Evolutionary conservation across 1,284 basidiomycete species (phyloP).

Genomic region (Ceratobasidium sp.): DNA sequence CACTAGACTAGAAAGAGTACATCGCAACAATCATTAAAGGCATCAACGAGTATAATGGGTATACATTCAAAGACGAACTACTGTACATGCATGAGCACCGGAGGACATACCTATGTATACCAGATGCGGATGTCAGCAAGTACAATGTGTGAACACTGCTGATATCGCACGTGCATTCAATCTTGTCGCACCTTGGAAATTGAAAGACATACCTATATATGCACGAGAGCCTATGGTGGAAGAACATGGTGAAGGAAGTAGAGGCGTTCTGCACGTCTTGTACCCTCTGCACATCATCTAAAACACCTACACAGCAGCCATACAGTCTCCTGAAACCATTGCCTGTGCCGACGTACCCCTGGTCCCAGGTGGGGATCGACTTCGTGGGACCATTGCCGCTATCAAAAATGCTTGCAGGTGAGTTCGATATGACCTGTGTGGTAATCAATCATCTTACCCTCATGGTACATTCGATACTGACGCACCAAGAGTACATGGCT

Average conservation of each 20-base stretch:
- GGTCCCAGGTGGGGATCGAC: slow-evolving; percentile 52
- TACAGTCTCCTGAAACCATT: slow-evolving; percentile 44
- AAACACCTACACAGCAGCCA: slow-evolving; percentile 32
- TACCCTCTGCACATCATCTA: slow-evolving; percentile 47
- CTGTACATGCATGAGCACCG: not conserved
- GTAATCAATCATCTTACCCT: slow-evolving; percentile 53
- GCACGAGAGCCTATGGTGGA: slow-evolving; percentile 54
- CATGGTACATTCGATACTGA: slow-evolving; percentile 42
- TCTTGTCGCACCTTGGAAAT: slow-evolving; percentile 52
- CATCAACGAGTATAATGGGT: not conserved
- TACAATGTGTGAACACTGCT: slow-evolving; percentile 50
- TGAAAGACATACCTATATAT: slow-evolving; percentile 51
- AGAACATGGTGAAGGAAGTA: slow-evolving; percentile 49
- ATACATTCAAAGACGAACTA: not conserved
- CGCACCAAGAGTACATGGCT: slow-evolving; percentile 5
- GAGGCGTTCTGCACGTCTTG: slow-evolving; percentile 50
- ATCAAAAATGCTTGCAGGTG: slow-evolving; percentile 48
- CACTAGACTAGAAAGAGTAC: too few species aligned
- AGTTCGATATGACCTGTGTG: slow-evolving; percentile 51
- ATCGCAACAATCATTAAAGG: too few species aligned
- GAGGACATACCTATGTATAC: slow-evolving; percentile 12
- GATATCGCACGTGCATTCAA: slow-evolving; percentile 52
- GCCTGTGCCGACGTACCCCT: slow-evolving; percentile 42
- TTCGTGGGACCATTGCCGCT: slow-evolving; percentile 54
- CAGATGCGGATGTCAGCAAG: slow-evolving; percentile 40